Conservation (phyloP, 192 early-diverging fungal species). For the Lobosporangium transversale region DNA sequence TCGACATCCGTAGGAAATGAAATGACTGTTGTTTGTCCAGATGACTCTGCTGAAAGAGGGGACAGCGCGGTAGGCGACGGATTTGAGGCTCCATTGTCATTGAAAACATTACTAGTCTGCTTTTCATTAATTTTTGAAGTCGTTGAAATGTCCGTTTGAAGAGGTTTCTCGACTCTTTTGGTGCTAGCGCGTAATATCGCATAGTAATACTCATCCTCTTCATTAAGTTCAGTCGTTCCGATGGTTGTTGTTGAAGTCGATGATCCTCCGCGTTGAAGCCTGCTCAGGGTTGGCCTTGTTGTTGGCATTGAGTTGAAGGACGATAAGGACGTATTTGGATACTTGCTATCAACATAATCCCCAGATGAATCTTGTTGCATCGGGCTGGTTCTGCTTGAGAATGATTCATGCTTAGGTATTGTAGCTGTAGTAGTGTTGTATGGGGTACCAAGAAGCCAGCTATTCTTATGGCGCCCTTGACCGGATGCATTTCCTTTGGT, state of each 20-base stretch:
- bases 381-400: not conserved
- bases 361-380: constrained; percentile 3
- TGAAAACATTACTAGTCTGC: not conserved
- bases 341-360: not conserved
- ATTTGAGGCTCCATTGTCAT: not conserved
- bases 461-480: constrained; percentile 12
- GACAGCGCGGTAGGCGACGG: not conserved
- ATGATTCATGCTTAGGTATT: too few relatives aligned
- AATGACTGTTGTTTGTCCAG: not conserved
- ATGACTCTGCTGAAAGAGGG: not conserved
- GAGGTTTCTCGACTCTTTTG: too few relatives aligned
- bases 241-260: constrained; percentile 28
- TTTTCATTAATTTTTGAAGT: not conserved
- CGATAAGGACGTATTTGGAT: not conserved
- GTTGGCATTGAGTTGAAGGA: constrained; percentile 11
- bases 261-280: constrained; percentile 3
- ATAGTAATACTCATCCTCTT: constrained; percentile 41
- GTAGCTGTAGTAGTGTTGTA: constrained; percentile 5
- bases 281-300: not conserved
- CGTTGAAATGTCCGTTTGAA: not conserved
- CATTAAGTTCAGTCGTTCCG: constrained; percentile 29
- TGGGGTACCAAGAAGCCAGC: constrained; percentile 1
- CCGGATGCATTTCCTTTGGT: constrained; percentile 16
- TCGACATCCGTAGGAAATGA: not conserved
- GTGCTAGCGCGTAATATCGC: constrained; percentile 13